Evolutionary conservation across 2,329 filamentous ascomycete genomes (phyloP).

Genomic region (Claviceps fusiformis): DNA sequence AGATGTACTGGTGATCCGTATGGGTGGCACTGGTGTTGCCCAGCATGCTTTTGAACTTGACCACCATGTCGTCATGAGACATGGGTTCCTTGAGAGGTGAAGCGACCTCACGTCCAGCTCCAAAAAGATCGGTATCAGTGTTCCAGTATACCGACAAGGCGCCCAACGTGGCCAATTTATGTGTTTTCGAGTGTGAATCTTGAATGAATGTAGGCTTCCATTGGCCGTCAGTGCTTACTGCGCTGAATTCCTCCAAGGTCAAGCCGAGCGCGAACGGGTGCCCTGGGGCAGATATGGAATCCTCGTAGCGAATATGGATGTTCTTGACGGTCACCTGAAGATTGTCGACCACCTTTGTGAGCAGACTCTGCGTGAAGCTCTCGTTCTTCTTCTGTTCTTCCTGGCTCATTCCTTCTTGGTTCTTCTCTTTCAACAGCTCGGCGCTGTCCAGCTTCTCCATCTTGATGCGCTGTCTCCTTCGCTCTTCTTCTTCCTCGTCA

Average conservation of each 20-base stretch:
- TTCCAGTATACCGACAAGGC: constrained; percentile 96
- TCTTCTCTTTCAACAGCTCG: constrained; percentile 83
- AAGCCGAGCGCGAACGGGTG: constrained; percentile 90
- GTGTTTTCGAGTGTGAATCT: constrained; percentile 65
- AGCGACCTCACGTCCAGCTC: constrained; percentile 59
- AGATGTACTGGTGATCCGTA: constrained; percentile 71
- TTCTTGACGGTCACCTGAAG: constrained; percentile 96
- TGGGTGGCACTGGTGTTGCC: constrained; percentile 49
- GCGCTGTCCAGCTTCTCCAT: constrained; percentile 98
- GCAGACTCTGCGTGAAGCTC: constrained; percentile 88
- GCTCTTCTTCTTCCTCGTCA: constrained; percentile 82
- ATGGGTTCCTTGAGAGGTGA: constrained; percentile 37
- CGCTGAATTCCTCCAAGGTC: constrained; percentile 91
- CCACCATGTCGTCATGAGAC: constrained; percentile 63
- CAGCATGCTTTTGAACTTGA: constrained; percentile 67
- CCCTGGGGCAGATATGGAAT: constrained; percentile 85
- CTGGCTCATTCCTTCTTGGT: constrained; percentile 79
- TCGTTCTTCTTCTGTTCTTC: constrained; percentile 97
- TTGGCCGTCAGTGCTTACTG: constrained; percentile 84
- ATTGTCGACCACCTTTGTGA: constrained; percentile 96
- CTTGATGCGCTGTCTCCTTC: constrained; percentile 78
- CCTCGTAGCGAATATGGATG: constrained; percentile 95
- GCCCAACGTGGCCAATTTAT: constrained; percentile 86
- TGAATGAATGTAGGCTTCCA: constrained; percentile 97
- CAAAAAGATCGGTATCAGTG: constrained; percentile 75